Base-by-base conservation (phyloP, 805 yeast genomes). In the Pichia scutulata region DNA sequence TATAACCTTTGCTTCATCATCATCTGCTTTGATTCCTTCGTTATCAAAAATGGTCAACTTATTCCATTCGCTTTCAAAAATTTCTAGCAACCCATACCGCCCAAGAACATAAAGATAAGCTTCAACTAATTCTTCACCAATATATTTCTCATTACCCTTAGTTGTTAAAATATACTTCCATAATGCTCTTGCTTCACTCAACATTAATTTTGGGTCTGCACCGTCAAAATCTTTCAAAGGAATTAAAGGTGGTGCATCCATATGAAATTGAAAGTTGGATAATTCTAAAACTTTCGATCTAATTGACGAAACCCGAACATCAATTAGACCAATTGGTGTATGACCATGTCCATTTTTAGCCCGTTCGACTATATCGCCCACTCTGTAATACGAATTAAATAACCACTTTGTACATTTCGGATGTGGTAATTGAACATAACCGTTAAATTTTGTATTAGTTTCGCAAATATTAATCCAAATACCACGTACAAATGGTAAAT, bases 121-220 rank as follows among this genome's bases (percentile, higher is more conserved):
- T 36, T 78, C 75, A 16, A 82, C 69, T 7, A 72, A 61, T 23
- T 72, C 70, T 1, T 57, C 58, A 28, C 69, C 72, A 12, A 85
- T 65, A 25, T 70, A 65, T 3, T 16, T 28, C 7, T 42, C 33
- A 36, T 37, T n/a, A 7, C 16, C 22, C 7, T 5, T 25, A 14
- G 23, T 21, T 0, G 65, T 57, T 0, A 79, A 52, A 14, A 79
- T 68, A 57, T 74, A 81, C 2, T 76, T 74, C 82, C 95, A 79
- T 7, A 92, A 51, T 0, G 97, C 97, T 52, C 80, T 74, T 0
- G 92, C 80, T 65, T 92, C 98, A 0, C 84, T 81, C 41, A 85
- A 49, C 1, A 87, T 66, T 53, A 80, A 75, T 22, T 57, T 52
- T 4, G 70, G 60, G 21, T 55, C 57, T 1, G 43, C 14, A 25